These are phyloP conservation scores for Zea mays DNA, from an alignment of 176 grass and related monocot species.

Conservation along the genomic window DNA sequence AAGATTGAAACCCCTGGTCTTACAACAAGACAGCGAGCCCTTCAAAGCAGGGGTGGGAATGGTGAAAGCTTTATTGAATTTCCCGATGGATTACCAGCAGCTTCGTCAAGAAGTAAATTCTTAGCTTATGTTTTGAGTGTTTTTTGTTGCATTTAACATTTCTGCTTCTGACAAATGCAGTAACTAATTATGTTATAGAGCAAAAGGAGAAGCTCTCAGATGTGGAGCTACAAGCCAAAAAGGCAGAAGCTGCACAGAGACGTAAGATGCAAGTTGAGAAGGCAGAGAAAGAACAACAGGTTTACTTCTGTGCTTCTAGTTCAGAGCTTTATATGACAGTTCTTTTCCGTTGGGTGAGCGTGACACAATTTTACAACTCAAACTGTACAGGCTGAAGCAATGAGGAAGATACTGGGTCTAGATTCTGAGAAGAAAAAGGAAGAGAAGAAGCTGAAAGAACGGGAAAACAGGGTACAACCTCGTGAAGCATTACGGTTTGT, in stretches of 20 bases:
- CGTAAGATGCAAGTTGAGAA: slow-evolving; percentile 99
- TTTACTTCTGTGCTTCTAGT: slow-evolving; percentile 39
- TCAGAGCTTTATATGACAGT: background rate
- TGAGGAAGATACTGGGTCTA: slow-evolving; percentile 77
- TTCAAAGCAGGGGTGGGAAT: slow-evolving; percentile 80
- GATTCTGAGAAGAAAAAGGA: slow-evolving; percentile 75
- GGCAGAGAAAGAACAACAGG: slow-evolving; percentile 83
- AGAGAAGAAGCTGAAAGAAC: slow-evolving; percentile 64
- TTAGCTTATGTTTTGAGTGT: slow-evolving; percentile 20
- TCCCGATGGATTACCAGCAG: slow-evolving; percentile 79
- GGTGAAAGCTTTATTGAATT: slow-evolving; percentile 80
- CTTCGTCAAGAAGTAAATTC: slow-evolving; percentile 88
- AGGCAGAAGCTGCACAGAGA: slow-evolving; percentile 87
- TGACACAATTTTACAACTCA: slow-evolving; percentile 5
- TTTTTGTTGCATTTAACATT: slow-evolving; percentile 31
- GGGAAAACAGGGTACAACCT: slow-evolving; percentile 50
- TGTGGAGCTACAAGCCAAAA: slow-evolving; percentile 82
- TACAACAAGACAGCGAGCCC: slow-evolving; percentile 82
- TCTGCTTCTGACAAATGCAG: slow-evolving; percentile 23
- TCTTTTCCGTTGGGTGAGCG: background rate
- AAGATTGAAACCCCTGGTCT: slow-evolving; percentile 59
- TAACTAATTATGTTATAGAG: slow-evolving; percentile 48
- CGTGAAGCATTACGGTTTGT: slow-evolving; percentile 2
- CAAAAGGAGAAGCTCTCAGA: slow-evolving; percentile 88
- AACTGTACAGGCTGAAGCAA: slow-evolving; percentile 61